Percentiles rank a stretch among this genome's conserved stretches.
Conservation (phyloP, 2,329 filamentous ascomycete species). For the Xylaria sp. region DNA sequence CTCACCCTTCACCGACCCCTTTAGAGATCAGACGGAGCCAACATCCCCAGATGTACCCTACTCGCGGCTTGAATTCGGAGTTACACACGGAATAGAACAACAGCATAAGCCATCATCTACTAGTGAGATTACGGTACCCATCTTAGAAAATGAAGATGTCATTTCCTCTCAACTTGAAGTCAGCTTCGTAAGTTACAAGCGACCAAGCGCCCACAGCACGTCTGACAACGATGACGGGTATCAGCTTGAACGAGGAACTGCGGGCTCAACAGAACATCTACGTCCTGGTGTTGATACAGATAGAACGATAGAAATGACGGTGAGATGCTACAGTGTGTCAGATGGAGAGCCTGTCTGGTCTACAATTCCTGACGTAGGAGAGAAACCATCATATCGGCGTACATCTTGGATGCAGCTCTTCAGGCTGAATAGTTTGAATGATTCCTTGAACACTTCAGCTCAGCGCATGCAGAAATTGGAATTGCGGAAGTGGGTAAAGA, state of each 20-base stretch:
- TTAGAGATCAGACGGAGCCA: background rate
- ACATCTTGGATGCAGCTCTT: constrained; percentile 22
- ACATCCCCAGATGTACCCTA: background rate
- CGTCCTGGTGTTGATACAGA: constrained; percentile 25
- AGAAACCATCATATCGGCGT: background rate
- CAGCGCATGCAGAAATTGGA: constrained; percentile 33
- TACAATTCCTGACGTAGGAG: constrained; percentile 1
- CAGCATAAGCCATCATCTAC: constrained; percentile 2
- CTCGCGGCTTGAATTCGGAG: background rate
- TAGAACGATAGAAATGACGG: constrained; percentile 1
- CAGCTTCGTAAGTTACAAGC: constrained; percentile 24
- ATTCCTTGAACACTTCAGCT: constrained; percentile 19
- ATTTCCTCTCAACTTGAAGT: constrained; percentile 29
- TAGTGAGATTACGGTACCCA: constrained; percentile 18
- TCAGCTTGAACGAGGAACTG: constrained; percentile 14
- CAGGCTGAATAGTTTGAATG: constrained; percentile 5
- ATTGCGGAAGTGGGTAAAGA: constrained; percentile 34
- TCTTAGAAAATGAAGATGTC: constrained; percentile 25
- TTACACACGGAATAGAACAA: background rate
- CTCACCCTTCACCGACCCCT: background rate
- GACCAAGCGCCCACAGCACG: constrained; percentile 5
- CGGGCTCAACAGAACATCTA: constrained; percentile 23
- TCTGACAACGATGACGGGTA: constrained; percentile 22
- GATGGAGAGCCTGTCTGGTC: constrained; percentile 21
- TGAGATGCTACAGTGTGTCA: constrained; percentile 10